phyloP scores from a whole-genome alignment of 768 basidiomycete genomes.

The Leccinum aurantiacum region DNA sequence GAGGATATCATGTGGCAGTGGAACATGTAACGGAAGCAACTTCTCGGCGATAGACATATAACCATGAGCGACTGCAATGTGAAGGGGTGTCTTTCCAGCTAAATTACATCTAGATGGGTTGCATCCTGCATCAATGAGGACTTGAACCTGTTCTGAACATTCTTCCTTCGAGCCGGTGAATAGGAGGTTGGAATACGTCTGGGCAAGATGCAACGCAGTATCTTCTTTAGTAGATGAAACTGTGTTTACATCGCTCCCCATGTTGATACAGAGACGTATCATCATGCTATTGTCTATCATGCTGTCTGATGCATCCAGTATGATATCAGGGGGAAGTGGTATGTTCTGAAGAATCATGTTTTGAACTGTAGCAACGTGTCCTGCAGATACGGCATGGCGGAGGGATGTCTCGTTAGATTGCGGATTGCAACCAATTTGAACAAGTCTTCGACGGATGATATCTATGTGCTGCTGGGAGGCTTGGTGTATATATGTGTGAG shows the following conservation, averaged over 20 bases:
- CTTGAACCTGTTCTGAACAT: neutral
- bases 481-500: rapidly evolving
- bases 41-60: neutral
- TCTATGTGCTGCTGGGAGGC: neutral
- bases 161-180: neutral
- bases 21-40: neutral
- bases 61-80: neutral
- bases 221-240: neutral
- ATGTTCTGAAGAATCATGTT: neutral
- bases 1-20: neutral
- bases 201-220: neutral
- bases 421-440: neutral
- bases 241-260: neutral
- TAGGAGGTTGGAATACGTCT: rapidly evolving
- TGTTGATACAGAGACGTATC: neutral
- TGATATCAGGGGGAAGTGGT: neutral
- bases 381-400: neutral
- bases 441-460: neutral
- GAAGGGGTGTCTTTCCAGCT: neutral
- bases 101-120: neutral
- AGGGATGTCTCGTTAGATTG: neutral
- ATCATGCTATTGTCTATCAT: neutral
- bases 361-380: neutral
- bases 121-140: neutral
- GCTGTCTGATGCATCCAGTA: neutral